Evolutionary conservation across 441 rosid species (phyloP).

Genomic region (Bocquillonia castaneifolia): DNA sequence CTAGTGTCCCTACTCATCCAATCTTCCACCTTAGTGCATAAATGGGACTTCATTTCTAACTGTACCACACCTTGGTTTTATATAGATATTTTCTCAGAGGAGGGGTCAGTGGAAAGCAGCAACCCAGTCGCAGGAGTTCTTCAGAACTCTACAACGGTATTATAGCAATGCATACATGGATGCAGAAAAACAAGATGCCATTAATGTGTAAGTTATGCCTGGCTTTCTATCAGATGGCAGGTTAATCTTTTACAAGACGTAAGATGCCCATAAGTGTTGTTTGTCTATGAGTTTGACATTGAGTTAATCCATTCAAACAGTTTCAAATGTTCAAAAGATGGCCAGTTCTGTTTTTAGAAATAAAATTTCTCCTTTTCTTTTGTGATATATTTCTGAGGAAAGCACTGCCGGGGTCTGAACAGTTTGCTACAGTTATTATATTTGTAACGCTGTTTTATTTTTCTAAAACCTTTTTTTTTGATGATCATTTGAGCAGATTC

Average conservation of each 20-base stretch:
- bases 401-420: not conserved
- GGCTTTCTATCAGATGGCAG: slow-evolving; percentile 12
- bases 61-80: slow-evolving; percentile 5
- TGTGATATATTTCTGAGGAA: too few species aligned
- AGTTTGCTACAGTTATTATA: slow-evolving; percentile 1
- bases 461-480: not conserved
- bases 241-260: slow-evolving; percentile 1
- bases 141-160: slow-evolving; percentile 94
- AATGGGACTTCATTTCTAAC: slow-evolving; percentile 4
- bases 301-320: not conserved
- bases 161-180: slow-evolving; percentile 97
- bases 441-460: not conserved
- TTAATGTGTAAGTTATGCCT: slow-evolving; percentile 59
- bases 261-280: not conserved
- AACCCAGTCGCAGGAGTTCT: slow-evolving; percentile 98
- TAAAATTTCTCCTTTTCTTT: not conserved
- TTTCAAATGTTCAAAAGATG: not conserved
- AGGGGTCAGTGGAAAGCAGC: slow-evolving; percentile 99
- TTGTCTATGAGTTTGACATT: not conserved
- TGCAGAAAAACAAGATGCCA: slow-evolving; percentile 95
- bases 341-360: not conserved
- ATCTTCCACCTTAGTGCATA: not conserved
- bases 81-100: slow-evolving; percentile 85
- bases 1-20: not conserved
- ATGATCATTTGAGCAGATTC: slow-evolving; percentile 49